Evolutionary conservation across 1,284 basidiomycete species (phyloP), one percentile per base, ranked within the genome.

Genomic region (Coriolopsis trogii): DNA sequence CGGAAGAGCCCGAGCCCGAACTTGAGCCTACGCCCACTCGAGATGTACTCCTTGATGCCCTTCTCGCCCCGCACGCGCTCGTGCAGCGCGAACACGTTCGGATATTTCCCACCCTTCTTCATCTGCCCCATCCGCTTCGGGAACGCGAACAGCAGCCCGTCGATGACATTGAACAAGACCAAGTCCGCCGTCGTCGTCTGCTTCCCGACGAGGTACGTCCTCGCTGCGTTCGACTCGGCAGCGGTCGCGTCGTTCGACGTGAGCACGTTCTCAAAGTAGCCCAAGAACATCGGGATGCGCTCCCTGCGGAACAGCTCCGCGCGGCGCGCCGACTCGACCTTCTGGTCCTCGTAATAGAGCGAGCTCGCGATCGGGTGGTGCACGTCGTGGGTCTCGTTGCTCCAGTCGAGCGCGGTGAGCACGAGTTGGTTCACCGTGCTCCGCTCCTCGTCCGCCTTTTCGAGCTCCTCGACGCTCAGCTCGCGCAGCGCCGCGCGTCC

Each of bases 301-400:
- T 58, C 57, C 36, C 62, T 51, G 20, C 77, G 69, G 61, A 79
- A 75, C 33, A 71, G 68, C 36, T 66, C 63, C 9, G 78, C 70
- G 29, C 41, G 49, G 24, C 58, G 48, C n/a, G 64, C 56, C 3
- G 62, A 63, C 48, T 64, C 65, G 1, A 60, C 56, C 53, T 72
- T 74, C 64, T 81, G 79, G n/a, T 80, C 75, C 52, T 81, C 78
- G 69, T 82, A 78, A 64, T 75, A 76, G 18, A 66, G 53, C 16
- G 49, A 53, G 4, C 45, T 37, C 9, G 70, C 65, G 42, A 76
- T 57, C 0, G 75, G 74, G 56, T 76, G 75, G 57, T 76, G 74
- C 16, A 65, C 53, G 52, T 67, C 59, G 56, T 70, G 68, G 45
- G 59, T 62, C 67, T 81, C 79, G 57, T 73, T 72, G 63, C 63